Percentiles rank a stretch among this genome's conserved stretches.
Evolutionary conservation across 805 yeast genomes (phyloP).

Genomic region (Candida manassasensis): DNA sequence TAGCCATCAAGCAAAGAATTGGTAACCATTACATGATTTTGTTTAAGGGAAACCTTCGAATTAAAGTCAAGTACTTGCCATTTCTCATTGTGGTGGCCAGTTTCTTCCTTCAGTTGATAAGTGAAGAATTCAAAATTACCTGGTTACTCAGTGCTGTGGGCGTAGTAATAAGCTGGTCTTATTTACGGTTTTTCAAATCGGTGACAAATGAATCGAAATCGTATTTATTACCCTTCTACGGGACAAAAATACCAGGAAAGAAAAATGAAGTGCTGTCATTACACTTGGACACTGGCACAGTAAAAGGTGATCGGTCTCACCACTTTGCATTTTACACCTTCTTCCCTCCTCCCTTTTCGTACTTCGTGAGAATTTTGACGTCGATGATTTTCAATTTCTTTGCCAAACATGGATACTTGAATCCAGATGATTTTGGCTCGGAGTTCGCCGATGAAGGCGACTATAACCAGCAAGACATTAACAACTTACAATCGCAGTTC

Average conservation of each 20-base stretch:
- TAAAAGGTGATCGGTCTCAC: conserved; percentile 25
- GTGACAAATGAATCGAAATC: conserved; percentile 42
- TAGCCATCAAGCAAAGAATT: conserved; percentile 61
- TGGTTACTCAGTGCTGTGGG: conserved; percentile 24
- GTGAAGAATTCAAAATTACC: conserved; percentile 24
- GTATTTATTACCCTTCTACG: conserved; percentile 34
- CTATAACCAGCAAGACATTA: conserved; percentile 24
- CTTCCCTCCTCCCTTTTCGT: conserved; percentile 38
- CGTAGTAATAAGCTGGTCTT: conserved; percentile 35
- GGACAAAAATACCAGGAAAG: conserved; percentile 15
- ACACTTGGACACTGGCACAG: conserved; percentile 14
- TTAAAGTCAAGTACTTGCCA: conserved; percentile 40
- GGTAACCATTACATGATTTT: conserved; percentile 55
- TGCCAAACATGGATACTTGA: conserved; percentile 13
- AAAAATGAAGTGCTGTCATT: conserved; percentile 9
- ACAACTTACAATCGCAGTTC: conserved; percentile 29
- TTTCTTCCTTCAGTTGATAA: conserved; percentile 20
- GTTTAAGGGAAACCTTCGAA: conserved; percentile 42
- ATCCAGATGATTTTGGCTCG: conserved; percentile 19
- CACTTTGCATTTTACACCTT: conserved; percentile 35
- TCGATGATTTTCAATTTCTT: conserved; percentile 17
- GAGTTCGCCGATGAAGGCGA: conserved; percentile 18
- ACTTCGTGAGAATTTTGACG: conserved; percentile 17
- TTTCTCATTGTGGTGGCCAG: conserved; percentile 22
- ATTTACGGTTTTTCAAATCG: conserved; percentile 34